Conservation (phyloP, 257 asterid species). For the Coffea eugenioides region DNA sequence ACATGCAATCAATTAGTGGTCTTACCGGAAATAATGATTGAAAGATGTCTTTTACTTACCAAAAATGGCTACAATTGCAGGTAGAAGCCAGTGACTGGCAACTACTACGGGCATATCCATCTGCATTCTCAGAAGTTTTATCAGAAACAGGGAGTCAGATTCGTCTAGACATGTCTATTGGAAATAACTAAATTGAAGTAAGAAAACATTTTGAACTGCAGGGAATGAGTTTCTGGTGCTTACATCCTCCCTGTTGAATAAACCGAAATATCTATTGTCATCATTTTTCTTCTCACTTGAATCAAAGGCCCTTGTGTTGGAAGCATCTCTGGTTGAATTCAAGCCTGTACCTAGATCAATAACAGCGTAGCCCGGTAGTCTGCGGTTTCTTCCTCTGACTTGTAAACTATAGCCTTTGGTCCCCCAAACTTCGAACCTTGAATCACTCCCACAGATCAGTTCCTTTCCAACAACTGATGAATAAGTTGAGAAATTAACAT, state of each 20-base stretch:
- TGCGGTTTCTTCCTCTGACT: conserved; percentile 71
- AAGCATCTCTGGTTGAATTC: conserved; percentile 47
- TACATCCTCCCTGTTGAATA: conserved; percentile 76
- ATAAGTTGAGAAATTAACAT: conserved; percentile 82
- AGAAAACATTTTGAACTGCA: neutral
- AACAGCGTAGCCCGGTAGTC: conserved; percentile 63
- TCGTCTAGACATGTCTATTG: neutral
- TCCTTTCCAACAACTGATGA: conserved; percentile 76
- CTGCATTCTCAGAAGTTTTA: conserved; percentile 39
- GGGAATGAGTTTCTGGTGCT: conserved; percentile 25
- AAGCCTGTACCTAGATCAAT: conserved; percentile 53
- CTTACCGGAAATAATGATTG: neutral
- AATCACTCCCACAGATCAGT: conserved; percentile 72
- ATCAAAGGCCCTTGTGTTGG: conserved; percentile 27
- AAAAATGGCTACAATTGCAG: conserved; percentile 58
- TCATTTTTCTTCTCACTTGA: conserved; percentile 32
- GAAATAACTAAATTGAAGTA: neutral
- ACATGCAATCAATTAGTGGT: neutral
- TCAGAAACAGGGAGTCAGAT: conserved; percentile 16
- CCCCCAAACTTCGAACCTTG: conserved; percentile 92
- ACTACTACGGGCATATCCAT: conserved; percentile 73
- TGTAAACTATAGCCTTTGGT: conserved; percentile 75
- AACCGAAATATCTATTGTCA: conserved; percentile 61
- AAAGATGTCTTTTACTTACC: conserved; percentile 48
- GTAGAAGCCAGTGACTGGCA: conserved; percentile 88